Evolutionary conservation across 345 rosid genomes (phyloP), one percentile per base, ranked within the genome.

Genomic region (Orychophragmus violaceus): DNA sequence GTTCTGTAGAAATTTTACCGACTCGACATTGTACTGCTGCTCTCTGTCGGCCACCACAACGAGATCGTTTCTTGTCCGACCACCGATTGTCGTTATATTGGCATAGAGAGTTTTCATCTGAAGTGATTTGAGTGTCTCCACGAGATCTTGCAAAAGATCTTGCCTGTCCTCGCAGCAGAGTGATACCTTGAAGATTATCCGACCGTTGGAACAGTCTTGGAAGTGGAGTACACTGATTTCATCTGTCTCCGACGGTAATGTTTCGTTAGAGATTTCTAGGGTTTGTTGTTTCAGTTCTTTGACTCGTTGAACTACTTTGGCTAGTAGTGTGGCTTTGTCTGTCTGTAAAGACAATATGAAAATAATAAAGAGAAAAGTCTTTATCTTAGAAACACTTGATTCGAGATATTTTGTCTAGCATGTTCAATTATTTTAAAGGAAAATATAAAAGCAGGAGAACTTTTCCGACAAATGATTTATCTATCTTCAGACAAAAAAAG

Each of bases 241-340:
- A 28, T 94, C 99, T 3, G 83, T 74, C 71, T 94, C 97, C 0
- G 97, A 88, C 0, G 97, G 99, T 49, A 90, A 79, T 4, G 76
- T 60, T 41, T 88, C 92, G 18, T 82, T 82, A 3, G 84, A 62
- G 68, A 87, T 76, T 57, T 86, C 85, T 24, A 83, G 74, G 23
- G 95, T 76, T 78, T 94, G 84, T 36, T 88, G 85, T 71, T 90
- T 87, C 37, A 90, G 80, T 59, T 90, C 99, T 70, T 77, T 88
- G 68, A 94, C 89, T 51, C 91, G 82, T 70, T 94, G 87, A 69
- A 94, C 95, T 22, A 94, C 99, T 76, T 85, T 90, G 2, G 96
- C 92, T 3, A 94, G 87, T 14, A 94, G 84, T 2, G 97, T 83
- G 42, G 99, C 97, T 74, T 94, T 94, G 80, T 94, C 99, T 45